Conservation (phyloP, 768 basidiomycete species). For the Candolleomyces eurysporus region DNA sequence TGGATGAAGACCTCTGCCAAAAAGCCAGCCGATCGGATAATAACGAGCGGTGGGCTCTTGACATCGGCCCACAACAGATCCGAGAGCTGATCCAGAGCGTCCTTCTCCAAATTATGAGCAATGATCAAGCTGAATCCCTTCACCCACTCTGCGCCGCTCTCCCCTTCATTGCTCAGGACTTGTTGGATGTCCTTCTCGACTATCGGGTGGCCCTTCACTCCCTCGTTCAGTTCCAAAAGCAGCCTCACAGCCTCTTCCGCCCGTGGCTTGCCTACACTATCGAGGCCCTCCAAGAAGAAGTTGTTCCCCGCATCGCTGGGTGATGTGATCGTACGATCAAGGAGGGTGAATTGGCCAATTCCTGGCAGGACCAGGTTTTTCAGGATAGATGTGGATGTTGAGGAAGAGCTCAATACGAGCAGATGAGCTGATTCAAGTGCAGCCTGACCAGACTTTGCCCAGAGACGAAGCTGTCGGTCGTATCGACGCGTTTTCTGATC, state of each 20-base stretch:
- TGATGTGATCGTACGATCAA: constrained; percentile 62
- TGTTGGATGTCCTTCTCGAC: constrained; percentile 47
- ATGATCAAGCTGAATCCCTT: constrained; percentile 75
- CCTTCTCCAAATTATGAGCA: constrained; percentile 71
- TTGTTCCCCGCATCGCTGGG: constrained; percentile 90
- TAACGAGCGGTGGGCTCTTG: constrained; percentile 65
- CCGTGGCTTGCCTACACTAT: constrained; percentile 77
- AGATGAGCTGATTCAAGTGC: constrained; percentile 85
- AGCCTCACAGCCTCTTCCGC: constrained; percentile 77
- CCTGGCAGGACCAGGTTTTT: constrained; percentile 98
- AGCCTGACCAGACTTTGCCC: constrained; percentile 89
- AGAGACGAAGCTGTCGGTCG: constrained; percentile 92
- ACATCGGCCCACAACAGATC: constrained; percentile 64
- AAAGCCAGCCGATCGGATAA: constrained; percentile 86
- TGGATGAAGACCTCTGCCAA: constrained; percentile 87
- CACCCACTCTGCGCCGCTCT: constrained; percentile 33
- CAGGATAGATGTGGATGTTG: constrained; percentile 84
- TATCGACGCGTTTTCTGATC: constrained; percentile 90
- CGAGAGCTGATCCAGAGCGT: constrained; percentile 56
- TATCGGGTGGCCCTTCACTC: constrained; percentile 71
- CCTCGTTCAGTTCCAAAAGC: constrained; percentile 84
- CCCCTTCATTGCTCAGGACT: constrained; percentile 43
- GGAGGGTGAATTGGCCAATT: constrained; percentile 91
- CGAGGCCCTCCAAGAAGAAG: constrained; percentile 82
- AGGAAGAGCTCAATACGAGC: constrained; percentile 76